These are phyloP conservation scores for Pestalotiopsis sp. DNA, from an alignment of 2,329 filamentous ascomycete genomes.

Conservation along the genomic window DNA sequence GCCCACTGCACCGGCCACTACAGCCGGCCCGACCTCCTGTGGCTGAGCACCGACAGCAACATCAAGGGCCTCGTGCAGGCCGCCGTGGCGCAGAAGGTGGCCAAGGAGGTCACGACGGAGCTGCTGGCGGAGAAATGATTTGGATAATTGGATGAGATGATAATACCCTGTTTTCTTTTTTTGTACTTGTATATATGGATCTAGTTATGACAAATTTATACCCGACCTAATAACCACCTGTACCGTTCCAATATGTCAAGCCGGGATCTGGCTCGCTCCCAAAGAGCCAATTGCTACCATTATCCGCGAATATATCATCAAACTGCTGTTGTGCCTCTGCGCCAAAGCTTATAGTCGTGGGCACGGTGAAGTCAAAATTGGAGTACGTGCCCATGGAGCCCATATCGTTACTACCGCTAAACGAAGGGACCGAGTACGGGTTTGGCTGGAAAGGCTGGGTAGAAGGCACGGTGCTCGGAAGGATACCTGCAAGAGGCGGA, in stretches of 20 bases:
- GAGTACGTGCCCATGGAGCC: neutral
- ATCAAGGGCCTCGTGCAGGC: conserved; percentile 21
- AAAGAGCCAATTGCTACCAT: neutral
- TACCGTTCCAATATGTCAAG: neutral
- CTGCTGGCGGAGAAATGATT: neutral
- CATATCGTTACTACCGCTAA: neutral
- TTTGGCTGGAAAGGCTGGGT: neutral
- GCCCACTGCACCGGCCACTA: conserved; percentile 53
- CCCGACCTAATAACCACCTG: neutral
- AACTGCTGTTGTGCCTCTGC: neutral
- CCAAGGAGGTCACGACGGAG: neutral
- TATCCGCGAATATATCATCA: neutral
- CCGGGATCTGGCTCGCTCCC: neutral
- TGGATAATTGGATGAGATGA: neutral
- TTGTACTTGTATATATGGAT: neutral
- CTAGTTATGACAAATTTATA: neutral
- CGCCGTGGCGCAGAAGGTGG: neutral
- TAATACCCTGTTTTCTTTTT: neutral
- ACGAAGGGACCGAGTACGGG: neutral
- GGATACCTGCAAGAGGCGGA: neutral
- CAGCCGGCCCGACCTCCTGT: conserved; percentile 52
- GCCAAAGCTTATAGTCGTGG: conserved; percentile 4
- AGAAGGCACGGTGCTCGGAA: neutral
- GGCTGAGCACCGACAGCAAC: conserved; percentile 41
- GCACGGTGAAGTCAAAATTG: neutral